Evolutionary conservation across 768 basidiomycete species (phyloP).

Genomic region (Tricholoma hemisulphureum): DNA sequence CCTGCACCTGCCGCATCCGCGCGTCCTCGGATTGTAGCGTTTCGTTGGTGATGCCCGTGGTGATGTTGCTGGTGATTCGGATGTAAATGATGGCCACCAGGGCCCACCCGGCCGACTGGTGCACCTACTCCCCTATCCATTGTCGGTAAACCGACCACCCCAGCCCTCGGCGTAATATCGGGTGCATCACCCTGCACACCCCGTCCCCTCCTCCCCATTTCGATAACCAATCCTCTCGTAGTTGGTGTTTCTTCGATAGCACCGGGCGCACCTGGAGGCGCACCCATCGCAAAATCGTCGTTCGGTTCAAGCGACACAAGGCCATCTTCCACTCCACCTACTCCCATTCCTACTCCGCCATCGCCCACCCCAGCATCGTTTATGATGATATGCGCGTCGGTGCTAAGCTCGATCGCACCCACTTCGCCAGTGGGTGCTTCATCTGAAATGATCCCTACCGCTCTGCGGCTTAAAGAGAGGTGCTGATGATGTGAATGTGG

Average conservation of each 20-base stretch:
- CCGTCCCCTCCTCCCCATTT: conserved; percentile 22
- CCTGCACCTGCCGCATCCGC: conserved; percentile 3
- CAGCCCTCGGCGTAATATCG: conserved; percentile 65
- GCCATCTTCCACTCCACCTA: conserved; percentile 61
- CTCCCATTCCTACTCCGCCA: conserved; percentile 12
- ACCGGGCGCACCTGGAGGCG: conserved; percentile 85
- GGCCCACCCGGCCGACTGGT: background rate
- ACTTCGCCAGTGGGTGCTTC: conserved; percentile 28
- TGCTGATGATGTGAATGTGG: conserved; percentile 12
- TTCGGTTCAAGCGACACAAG: conserved; percentile 78
- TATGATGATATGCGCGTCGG: conserved; percentile 46
- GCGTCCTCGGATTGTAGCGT: conserved; percentile 26
- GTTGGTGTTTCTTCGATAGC: conserved; percentile 47
- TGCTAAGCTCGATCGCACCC: conserved; percentile 17
- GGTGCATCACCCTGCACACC: conserved; percentile 35
- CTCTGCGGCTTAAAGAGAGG: conserved; percentile 20
- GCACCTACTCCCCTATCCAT: conserved; percentile 11
- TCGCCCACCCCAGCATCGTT: conserved; percentile 29
- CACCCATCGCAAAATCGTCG: conserved; percentile 88
- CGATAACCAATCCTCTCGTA: conserved; percentile 18
- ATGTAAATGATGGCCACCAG: background rate
- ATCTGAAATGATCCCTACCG: conserved; percentile 44
- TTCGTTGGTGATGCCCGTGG: conserved; percentile 21
- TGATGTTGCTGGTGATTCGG: conserved; percentile 2
- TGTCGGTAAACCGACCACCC: conserved; percentile 51